Evolutionary conservation across 78 protist genomes (phyloP).

Genomic region (Speleostelium caveatum): DNA sequence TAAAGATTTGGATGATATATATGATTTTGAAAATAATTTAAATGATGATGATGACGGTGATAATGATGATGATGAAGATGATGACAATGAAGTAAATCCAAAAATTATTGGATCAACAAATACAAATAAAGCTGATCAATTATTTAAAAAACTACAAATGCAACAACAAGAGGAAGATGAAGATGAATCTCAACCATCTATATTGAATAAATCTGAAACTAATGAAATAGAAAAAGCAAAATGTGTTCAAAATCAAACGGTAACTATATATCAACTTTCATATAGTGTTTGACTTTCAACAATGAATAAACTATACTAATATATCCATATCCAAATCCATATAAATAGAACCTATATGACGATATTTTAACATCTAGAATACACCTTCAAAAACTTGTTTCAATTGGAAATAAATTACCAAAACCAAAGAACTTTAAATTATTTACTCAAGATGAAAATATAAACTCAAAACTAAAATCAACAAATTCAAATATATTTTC

Average conservation of each 20-base stretch:
- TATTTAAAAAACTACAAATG: conserved; percentile 28
- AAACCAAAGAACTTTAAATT: conserved; percentile 28
- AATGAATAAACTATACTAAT: neutral
- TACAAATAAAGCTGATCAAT: conserved; percentile 38
- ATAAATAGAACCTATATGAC: conserved; percentile 7
- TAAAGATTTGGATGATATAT: conserved; percentile 1
- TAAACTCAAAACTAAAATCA: neutral
- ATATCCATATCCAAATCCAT: neutral
- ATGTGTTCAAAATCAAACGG: conserved; percentile 56
- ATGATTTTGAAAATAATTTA: conserved; percentile 28
- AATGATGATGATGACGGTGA: conserved; percentile 4
- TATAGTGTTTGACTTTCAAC: conserved; percentile 3
- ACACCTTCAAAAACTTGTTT: conserved; percentile 30
- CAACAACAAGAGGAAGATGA: conserved; percentile 9
- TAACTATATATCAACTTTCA: too few relatives aligned
- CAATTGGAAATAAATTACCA: conserved; percentile 46
- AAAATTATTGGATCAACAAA: conserved; percentile 10
- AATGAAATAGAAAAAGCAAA: conserved; percentile 51
- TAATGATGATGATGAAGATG: conserved; percentile 21
- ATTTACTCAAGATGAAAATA: neutral
- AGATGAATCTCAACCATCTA: conserved; percentile 4
- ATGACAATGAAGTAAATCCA: conserved; percentile 5
- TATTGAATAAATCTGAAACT: conserved; percentile 3
- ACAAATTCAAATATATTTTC: neutral
- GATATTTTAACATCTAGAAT: conserved; percentile 61